Percentiles rank a stretch among this genome's conserved stretches.
phyloP scores from a whole-genome alignment of 78 protist genomes.

The Mantamonas sphyraenae region DNA sequence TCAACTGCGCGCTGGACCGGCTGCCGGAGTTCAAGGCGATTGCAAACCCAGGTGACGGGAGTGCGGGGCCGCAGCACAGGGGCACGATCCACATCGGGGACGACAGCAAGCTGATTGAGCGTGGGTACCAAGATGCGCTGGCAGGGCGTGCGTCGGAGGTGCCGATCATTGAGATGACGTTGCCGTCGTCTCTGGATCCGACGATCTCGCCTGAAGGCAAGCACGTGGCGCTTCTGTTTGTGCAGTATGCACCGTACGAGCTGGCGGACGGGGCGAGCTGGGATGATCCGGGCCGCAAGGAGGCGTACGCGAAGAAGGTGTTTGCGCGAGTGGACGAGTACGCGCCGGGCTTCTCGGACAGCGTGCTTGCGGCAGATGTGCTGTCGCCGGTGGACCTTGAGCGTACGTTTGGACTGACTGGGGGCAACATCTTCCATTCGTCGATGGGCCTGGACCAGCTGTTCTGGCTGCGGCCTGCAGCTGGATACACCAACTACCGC shows the following conservation, averaged over 20 bases:
- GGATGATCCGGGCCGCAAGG: slow-evolving; percentile 22
- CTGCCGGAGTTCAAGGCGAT: slow-evolving; percentile 27
- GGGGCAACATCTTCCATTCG: slow-evolving; percentile 59
- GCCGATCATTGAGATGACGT: slow-evolving; percentile 61
- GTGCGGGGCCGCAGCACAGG: slow-evolving; percentile 30
- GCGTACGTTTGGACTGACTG: slow-evolving; percentile 23
- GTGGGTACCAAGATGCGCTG: slow-evolving; percentile 19
- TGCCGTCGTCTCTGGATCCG: slow-evolving; percentile 43
- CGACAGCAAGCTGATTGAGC: background rate
- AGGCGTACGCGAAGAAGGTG: slow-evolving; percentile 20
- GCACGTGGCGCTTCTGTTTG: slow-evolving; percentile 41
- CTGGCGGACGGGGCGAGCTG: slow-evolving; percentile 19
- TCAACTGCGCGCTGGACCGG: slow-evolving; percentile 32
- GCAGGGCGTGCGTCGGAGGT: slow-evolving; percentile 6
- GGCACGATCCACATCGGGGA: slow-evolving; percentile 31
- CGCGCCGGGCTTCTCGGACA: slow-evolving; percentile 39
- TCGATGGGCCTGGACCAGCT: slow-evolving; percentile 35
- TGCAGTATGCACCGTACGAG: slow-evolving; percentile 51
- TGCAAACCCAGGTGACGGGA: background rate
- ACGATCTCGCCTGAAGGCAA: slow-evolving; percentile 47
- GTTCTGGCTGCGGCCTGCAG: slow-evolving; percentile 16
- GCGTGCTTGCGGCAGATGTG: slow-evolving; percentile 29
- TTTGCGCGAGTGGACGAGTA: slow-evolving; percentile 25
- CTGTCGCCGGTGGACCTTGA: slow-evolving; percentile 46
- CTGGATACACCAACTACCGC: background rate